phyloP scores from a whole-genome alignment of 139 green algal species.

The Micractinium conductrix region DNA sequence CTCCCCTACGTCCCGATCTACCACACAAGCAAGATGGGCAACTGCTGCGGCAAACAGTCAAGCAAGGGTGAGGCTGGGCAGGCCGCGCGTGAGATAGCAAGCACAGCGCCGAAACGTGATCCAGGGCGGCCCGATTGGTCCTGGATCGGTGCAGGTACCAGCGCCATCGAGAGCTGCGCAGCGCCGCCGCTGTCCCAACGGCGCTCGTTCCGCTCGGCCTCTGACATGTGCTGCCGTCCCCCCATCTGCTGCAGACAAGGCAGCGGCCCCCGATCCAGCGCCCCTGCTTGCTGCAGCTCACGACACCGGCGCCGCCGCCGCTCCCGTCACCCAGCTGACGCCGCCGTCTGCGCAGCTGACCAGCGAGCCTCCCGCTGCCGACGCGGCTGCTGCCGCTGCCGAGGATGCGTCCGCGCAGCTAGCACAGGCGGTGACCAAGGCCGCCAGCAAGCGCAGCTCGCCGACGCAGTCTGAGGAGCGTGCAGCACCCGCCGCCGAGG shows the following conservation, averaged over 20 bases:
- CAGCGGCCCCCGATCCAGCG: neutral
- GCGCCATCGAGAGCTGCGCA: no score
- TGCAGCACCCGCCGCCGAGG: neutral
- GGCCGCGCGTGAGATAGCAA: no score
- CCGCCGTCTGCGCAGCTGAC: constrained; percentile 4
- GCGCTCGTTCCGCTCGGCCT: no score
- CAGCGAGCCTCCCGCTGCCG: neutral
- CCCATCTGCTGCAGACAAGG: neutral
- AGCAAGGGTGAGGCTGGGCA: no score
- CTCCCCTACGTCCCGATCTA: no score
- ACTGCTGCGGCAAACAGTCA: no score
- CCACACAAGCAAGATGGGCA: no score
- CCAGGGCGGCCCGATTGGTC: no score
- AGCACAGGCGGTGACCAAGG: constrained; percentile 7
- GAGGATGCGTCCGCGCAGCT: constrained; percentile 5
- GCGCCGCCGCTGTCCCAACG: no score
- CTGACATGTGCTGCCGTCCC: no score
- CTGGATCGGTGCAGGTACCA: no score
- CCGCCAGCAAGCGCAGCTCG: constrained; percentile 9
- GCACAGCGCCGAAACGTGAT: no score
- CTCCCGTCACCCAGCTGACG: neutral
- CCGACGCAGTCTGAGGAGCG: neutral
- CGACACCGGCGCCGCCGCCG: neutral
- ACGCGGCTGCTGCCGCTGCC: neutral
- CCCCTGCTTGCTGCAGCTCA: constrained; percentile 7